phyloP scores from a whole-genome alignment of 441 rosid genomes.

The Corymbia calophylla region DNA sequence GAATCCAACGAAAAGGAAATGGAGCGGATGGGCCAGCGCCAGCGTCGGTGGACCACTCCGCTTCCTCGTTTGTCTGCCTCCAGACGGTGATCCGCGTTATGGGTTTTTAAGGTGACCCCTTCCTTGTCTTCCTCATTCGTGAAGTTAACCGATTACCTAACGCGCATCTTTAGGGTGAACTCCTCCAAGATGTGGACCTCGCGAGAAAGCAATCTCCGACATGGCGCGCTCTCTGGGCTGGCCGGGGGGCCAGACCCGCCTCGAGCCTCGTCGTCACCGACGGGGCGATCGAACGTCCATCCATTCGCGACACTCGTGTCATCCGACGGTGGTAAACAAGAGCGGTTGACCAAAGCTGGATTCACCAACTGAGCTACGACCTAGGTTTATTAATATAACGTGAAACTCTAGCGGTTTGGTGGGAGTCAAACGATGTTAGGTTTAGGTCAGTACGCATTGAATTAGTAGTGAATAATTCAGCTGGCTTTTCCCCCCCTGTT shows the following conservation, averaged over 20 bases:
- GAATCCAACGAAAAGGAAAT: neutral
- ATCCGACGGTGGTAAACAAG: neutral
- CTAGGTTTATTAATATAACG: neutral
- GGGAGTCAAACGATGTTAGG: neutral
- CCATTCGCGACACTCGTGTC: neutral
- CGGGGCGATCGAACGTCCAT: neutral
- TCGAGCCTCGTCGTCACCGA: neutral
- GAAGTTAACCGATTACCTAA: neutral
- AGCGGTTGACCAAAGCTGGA: neutral
- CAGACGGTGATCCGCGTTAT: neutral
- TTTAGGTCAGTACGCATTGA: neutral
- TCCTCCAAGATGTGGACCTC: neutral
- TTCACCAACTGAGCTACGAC: neutral
- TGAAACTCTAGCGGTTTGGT: neutral
- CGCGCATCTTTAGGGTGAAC: neutral
- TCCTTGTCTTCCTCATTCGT: neutral
- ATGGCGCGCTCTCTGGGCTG: neutral
- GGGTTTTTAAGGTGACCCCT: neutral
- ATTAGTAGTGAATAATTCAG: neutral
- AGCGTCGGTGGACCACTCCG: neutral
- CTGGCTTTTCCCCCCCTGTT: neutral
- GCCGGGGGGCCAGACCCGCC: neutral
- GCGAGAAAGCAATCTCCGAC: neutral
- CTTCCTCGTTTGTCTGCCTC: neutral
- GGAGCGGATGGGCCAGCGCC: neutral